Evolutionary conservation across 768 basidiomycete genomes (phyloP), one percentile per base, ranked within the genome.

Genomic region (Sporobolomyces roseus): DNA sequence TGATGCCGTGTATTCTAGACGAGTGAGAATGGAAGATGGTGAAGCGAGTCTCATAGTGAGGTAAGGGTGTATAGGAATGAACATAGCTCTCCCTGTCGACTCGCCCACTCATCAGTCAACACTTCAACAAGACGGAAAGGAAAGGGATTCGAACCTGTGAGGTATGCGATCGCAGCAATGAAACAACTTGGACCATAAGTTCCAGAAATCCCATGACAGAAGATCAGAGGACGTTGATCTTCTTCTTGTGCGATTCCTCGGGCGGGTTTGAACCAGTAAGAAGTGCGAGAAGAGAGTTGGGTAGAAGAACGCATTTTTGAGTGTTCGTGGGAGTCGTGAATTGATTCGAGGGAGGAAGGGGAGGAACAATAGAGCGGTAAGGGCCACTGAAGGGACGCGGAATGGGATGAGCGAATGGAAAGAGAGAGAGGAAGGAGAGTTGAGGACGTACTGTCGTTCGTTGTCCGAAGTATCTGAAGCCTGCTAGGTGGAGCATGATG

Each of bases 61-160:
- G 66, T 72, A 72, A 17, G 71, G 66, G 9, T 65, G 53, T 4
- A 62, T 50, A n/a, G 71, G 71, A 30, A 72, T 33, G 63, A 72
- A 72, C 41, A 68, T 35, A 12, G 71, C 66, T n/a, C 71, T 63
- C 12, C 63, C 67, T 63, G 38, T 16, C 3, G 33, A 35, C 23
- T 7, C 6, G 12, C 12, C 36, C 10, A 29, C 4, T 27, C 49
- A 25, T 50, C n/a, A 50, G 25, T 10, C n/a, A 27, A 4, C 10
- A 10, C 23, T 23, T n/a, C 12, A n/a, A 7, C 12, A 23, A n/a
- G 17, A 16, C 12, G 30, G 25, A 59, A 35, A 21, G 33, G 17
- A 35, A 9, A 67, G 4, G 9, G 33, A 38, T 59, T 30, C 4
- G n/a, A n/a, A 61, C 70, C 71, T 1, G 63, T 58, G 3, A 63